Percentiles rank a stretch among this genome's conserved stretches.
Conservation (phyloP, 768 basidiomycete genomes). For the Paxillus ammoniavirescens region DNA sequence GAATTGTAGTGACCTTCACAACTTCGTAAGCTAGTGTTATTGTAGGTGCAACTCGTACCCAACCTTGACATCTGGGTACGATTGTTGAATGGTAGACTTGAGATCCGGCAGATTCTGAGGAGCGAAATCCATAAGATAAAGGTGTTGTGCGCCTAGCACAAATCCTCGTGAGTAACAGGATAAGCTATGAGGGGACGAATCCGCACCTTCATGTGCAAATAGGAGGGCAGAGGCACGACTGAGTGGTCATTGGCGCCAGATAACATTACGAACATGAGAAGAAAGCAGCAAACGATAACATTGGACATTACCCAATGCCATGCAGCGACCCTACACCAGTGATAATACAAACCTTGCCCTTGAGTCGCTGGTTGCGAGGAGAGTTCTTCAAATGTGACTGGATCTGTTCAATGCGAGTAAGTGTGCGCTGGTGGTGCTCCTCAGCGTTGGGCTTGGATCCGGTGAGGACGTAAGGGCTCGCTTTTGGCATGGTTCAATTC, state of each 20-base stretch:
- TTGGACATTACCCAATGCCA: slow-evolving; percentile 73
- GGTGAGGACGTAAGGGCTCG: slow-evolving; percentile 1
- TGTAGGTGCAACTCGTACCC: background rate
- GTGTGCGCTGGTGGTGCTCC: slow-evolving; percentile 58
- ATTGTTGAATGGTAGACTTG: slow-evolving; percentile 60
- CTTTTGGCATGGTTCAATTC: slow-evolving; percentile 16
- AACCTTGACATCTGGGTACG: slow-evolving; percentile 81
- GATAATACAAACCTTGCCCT: slow-evolving; percentile 80
- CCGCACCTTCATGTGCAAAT: slow-evolving; percentile 77
- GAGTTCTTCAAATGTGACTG: slow-evolving; percentile 61
- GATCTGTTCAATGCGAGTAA: slow-evolving; percentile 65
- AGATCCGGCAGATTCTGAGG: slow-evolving; percentile 67
- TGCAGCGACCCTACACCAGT: slow-evolving; percentile 86
- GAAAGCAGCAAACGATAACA: slow-evolving; percentile 4
- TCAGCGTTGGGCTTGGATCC: slow-evolving; percentile 30
- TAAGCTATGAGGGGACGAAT: background rate
- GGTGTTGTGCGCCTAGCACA: slow-evolving; percentile 62
- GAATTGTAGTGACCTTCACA: slow-evolving; percentile 68
- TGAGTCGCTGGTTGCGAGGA: slow-evolving; percentile 55
- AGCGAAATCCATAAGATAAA: slow-evolving; percentile 77
- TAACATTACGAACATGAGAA: slow-evolving; percentile 11
- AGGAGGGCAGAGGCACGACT: slow-evolving; percentile 72
- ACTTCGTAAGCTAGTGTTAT: slow-evolving; percentile 10
- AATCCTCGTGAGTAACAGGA: slow-evolving; percentile 2
- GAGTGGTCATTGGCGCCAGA: slow-evolving; percentile 1